Evolutionary conservation across 2,329 filamentous ascomycete genomes (phyloP).

Genomic region (Pseudogymnoascus sp.): DNA sequence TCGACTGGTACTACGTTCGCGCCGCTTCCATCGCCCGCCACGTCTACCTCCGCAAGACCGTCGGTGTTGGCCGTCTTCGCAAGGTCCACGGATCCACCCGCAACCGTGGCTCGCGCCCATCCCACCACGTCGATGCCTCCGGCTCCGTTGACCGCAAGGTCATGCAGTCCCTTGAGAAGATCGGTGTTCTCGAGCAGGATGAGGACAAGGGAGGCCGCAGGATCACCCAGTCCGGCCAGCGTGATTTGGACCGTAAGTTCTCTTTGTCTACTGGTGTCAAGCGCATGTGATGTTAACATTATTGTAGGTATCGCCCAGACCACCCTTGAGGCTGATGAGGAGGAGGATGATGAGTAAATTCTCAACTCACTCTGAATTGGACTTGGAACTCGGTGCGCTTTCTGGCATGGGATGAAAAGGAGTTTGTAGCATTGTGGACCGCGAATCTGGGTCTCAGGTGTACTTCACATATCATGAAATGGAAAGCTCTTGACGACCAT

Average conservation of each 20-base stretch:
- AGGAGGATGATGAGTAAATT: constrained; percentile 47
- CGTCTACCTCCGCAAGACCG: constrained; percentile 99
- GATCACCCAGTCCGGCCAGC: constrained; percentile 96
- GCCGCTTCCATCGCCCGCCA: constrained; percentile 93
- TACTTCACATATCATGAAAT: constrained; percentile 9
- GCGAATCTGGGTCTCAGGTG: constrained; percentile 3
- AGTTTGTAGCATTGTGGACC: constrained; percentile 8
- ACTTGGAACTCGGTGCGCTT: constrained; percentile 8
- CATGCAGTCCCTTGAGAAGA: constrained; percentile 97
- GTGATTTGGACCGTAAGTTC: constrained; percentile 82
- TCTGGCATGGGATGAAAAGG: constrained; percentile 9
- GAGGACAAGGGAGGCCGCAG: constrained; percentile 98
- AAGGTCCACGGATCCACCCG: constrained; percentile 94
- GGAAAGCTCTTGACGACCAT: constrained; percentile 9
- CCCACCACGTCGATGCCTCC: constrained; percentile 90
- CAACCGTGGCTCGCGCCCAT: constrained; percentile 90
- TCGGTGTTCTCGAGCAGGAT: constrained; percentile 93
- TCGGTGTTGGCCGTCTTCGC: constrained; percentile 94
- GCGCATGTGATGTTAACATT: background rate
- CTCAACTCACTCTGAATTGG: constrained; percentile 4
- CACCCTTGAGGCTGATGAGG: constrained; percentile 64
- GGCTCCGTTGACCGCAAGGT: constrained; percentile 96
- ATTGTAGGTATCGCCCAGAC: constrained; percentile 65
- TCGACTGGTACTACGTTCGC: constrained; percentile 92
- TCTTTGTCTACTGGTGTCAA: background rate